phyloP scores from a whole-genome alignment of 768 basidiomycete genomes.

The Phanerodontia chrysosporium region DNA sequence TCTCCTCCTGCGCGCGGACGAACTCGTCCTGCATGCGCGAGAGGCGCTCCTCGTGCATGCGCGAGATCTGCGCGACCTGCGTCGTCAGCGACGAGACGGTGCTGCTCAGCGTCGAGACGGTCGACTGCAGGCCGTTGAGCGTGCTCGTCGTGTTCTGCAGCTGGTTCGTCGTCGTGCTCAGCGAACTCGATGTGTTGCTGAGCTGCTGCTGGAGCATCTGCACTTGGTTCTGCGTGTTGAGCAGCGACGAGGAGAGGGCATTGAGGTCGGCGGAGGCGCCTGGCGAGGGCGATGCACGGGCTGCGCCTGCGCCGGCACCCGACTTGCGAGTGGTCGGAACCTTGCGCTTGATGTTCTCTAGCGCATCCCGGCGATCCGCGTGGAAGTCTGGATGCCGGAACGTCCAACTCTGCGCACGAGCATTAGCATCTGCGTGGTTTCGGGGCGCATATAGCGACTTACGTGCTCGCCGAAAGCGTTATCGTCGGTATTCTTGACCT shows the following conservation, averaged over 20 bases:
- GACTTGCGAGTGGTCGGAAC: constrained; percentile 38
- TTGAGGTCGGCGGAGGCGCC: constrained; percentile 14
- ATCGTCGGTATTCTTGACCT: constrained; percentile 85
- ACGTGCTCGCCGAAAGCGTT: constrained; percentile 62
- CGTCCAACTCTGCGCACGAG: constrained; percentile 38
- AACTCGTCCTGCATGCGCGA: constrained; percentile 14
- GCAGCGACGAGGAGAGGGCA: neutral
- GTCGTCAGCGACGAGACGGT: neutral
- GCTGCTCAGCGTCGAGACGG: constrained; percentile 25
- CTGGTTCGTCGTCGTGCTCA: neutral
- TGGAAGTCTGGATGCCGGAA: constrained; percentile 53
- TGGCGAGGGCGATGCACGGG: constrained; percentile 22
- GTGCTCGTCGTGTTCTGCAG: constrained; percentile 8
- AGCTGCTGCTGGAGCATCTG: neutral
- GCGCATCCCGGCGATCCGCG: constrained; percentile 46
- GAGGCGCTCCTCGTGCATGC: constrained; percentile 32
- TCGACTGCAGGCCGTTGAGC: constrained; percentile 39
- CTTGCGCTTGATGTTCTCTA: constrained; percentile 67
- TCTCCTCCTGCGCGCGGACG: constrained; percentile 43
- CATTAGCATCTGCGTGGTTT: neutral
- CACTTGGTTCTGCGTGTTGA: neutral
- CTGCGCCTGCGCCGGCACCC: constrained; percentile 12
- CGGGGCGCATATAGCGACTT: constrained; percentile 21
- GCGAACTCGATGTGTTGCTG: neutral
- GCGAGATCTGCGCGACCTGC: neutral